These are phyloP conservation scores for Aspergillus bridgeri DNA, from an alignment of 495 filamentous ascomycete species.

Conservation along the genomic window DNA sequence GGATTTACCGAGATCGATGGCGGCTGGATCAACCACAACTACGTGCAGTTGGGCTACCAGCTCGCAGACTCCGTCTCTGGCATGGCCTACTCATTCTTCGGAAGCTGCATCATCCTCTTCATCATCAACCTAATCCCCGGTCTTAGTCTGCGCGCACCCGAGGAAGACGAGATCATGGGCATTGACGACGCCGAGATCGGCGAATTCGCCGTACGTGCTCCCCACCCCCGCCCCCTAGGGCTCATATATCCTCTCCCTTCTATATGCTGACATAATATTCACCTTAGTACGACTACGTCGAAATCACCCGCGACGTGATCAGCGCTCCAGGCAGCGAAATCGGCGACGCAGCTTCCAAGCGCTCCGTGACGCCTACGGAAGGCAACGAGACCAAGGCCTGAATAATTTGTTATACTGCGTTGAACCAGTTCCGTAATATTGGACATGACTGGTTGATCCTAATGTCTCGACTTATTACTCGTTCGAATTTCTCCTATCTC, in stretches of 20 bases:
- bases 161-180: slow-evolving; percentile 85
- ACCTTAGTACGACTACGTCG: slow-evolving; percentile 84
- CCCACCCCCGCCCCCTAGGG: neutral
- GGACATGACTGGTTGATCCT: neutral
- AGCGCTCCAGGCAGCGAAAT: slow-evolving; percentile 48
- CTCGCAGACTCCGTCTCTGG: slow-evolving; percentile 83
- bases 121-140: slow-evolving; percentile 84
- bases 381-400: slow-evolving; percentile 12
- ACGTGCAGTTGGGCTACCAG: slow-evolving; percentile 84
- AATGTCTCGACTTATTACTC: neutral
- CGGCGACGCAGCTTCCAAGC: slow-evolving; percentile 33
- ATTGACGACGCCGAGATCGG: slow-evolving; percentile 96
- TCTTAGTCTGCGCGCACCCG: slow-evolving; percentile 70
- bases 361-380: slow-evolving; percentile 27
- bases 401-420: too few relatives aligned
- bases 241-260: neutral
- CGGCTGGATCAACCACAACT: slow-evolving; percentile 90
- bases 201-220: slow-evolving; percentile 76
- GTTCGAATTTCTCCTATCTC: neutral
- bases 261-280: slow-evolving; percentile 7
- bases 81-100: slow-evolving; percentile 80
- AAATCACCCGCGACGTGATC: slow-evolving; percentile 81
- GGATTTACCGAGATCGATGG: slow-evolving; percentile 67
- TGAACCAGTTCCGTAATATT: too few relatives aligned
- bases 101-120: slow-evolving; percentile 83